A percentile compares a stretch with the other conserved stretches of the same genome.
phyloP scores from a whole-genome alignment of 805 yeast genomes.

The Isabelozyma heimii region DNA sequence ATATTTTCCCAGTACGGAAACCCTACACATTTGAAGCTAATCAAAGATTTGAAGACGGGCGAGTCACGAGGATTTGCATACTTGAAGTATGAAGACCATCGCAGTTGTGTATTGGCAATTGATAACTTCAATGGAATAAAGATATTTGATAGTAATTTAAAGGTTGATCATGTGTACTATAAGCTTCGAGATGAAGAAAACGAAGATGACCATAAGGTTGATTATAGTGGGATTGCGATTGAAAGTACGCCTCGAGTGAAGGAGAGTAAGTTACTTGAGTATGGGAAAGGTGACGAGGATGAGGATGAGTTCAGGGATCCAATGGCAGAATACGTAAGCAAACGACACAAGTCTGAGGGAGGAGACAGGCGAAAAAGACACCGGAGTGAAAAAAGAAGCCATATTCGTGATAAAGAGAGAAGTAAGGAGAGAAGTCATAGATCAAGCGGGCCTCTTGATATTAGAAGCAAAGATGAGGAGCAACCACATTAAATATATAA shows the following conservation, averaged over 20 bases:
- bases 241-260: not conserved
- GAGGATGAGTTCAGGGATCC: slow-evolving; percentile 34
- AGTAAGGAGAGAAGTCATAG: too few relatives aligned
- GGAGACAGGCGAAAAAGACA: not conserved
- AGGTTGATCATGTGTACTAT: slow-evolving; percentile 73
- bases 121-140: slow-evolving; percentile 79
- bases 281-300: slow-evolving; percentile 7
- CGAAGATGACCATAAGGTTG: slow-evolving; percentile 41
- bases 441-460: not conserved
- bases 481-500: too few relatives aligned
- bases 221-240: slow-evolving; percentile 12
- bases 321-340: slow-evolving; percentile 15
- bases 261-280: slow-evolving; percentile 4
- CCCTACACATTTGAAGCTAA: slow-evolving; percentile 71
- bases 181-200: slow-evolving; percentile 51
- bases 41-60: slow-evolving; percentile 64
- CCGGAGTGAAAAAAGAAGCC: slow-evolving; percentile 5
- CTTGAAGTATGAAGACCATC: slow-evolving; percentile 77
- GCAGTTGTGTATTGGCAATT: slow-evolving; percentile 79
- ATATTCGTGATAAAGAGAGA: not conserved
- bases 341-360: not conserved
- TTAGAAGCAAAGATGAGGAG: not conserved
- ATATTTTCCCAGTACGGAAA: slow-evolving; percentile 89
- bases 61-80: slow-evolving; percentile 75
- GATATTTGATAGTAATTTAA: slow-evolving; percentile 46